Conservation (phyloP, 257 asterid species). For the Rubia yunnanensis region DNA sequence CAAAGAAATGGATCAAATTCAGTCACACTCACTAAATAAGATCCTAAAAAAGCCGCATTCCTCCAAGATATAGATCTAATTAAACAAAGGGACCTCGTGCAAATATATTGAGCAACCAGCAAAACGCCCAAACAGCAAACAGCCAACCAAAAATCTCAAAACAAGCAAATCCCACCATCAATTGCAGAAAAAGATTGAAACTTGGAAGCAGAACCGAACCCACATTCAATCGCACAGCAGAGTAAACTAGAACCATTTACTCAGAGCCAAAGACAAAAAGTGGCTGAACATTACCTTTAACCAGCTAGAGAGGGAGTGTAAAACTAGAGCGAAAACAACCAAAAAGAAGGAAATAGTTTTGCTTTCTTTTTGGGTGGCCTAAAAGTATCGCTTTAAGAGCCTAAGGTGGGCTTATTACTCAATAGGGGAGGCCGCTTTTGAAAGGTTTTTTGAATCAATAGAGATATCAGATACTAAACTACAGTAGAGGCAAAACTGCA, state of each 20-base stretch:
- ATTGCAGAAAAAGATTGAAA: conserved; percentile 4
- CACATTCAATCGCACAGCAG: neutral
- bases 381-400: conserved; percentile 10
- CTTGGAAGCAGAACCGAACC: conserved; percentile 11
- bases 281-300: conserved; percentile 10
- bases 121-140: neutral
- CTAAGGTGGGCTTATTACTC: conserved; percentile 5
- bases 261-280: neutral
- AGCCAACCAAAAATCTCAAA: neutral
- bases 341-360: conserved; percentile 6
- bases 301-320: conserved; percentile 1
- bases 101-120: neutral
- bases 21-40: neutral
- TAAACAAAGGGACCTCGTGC: neutral
- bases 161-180: conserved; percentile 5
- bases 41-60: neutral
- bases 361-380: conserved; percentile 5
- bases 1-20: neutral
- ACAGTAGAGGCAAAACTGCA: neutral
- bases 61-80: conserved; percentile 9
- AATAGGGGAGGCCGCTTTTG: conserved; percentile 11
- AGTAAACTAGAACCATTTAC: neutral
- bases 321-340: conserved; percentile 1
- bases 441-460: conserved; percentile 1
- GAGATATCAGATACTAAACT: neutral